phyloP scores from a whole-genome alignment of 306 rosid genomes.

The Clitoria ternatea region DNA sequence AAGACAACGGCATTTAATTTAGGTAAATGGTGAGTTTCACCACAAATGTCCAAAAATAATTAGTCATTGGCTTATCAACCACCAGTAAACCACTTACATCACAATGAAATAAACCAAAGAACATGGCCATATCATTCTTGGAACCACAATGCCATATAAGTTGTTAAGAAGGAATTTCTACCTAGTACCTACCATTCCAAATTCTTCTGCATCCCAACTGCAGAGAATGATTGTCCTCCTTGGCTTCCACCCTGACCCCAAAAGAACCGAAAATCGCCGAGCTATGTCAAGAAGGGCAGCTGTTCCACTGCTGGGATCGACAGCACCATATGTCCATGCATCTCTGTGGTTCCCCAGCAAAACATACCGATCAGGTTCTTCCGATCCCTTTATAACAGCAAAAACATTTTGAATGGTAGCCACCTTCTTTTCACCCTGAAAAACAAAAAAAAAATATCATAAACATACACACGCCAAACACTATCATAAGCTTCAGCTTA shows the following conservation, averaged over 20 bases:
- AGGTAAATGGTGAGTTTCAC: background rate
- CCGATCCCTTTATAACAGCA: slow-evolving; percentile 72
- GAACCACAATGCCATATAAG: background rate
- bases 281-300: slow-evolving; percentile 89
- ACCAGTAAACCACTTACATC: background rate
- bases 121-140: background rate
- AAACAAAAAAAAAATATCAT: background rate
- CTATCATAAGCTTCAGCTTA: background rate
- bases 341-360: slow-evolving; percentile 95
- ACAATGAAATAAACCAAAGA: background rate
- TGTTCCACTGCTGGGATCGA: slow-evolving; percentile 96
- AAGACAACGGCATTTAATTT: background rate
- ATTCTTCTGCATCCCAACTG: slow-evolving; percentile 60
- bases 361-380: slow-evolving; percentile 91
- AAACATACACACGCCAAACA: slow-evolving; percentile 2
- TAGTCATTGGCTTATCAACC: slow-evolving; percentile 1
- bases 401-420: slow-evolving; percentile 66
- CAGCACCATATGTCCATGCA: slow-evolving; percentile 98
- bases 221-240: slow-evolving; percentile 57
- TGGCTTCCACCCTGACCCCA: slow-evolving; percentile 67
- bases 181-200: slow-evolving; percentile 47
- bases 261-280: slow-evolving; percentile 67
- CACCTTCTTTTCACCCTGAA: slow-evolving; percentile 80
- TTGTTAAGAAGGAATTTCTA: slow-evolving; percentile 7
- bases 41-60: background rate